These are phyloP conservation scores for Chaetoceros muelleri DNA, from an alignment of 108 stramenopile species.

Conservation along the genomic window DNA sequence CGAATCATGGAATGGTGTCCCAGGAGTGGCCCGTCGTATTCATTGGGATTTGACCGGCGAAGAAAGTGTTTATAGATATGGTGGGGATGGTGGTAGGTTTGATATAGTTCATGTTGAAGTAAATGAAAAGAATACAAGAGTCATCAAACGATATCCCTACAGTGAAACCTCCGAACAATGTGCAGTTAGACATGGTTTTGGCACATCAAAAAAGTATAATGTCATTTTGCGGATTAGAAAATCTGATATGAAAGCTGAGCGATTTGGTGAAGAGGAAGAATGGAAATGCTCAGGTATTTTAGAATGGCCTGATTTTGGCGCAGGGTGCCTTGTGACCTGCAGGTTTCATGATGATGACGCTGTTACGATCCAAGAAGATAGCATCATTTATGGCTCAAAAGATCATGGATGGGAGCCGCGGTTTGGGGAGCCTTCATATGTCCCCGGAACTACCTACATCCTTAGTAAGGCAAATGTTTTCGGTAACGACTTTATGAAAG, in stretches of 20 bases:
- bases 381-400: constrained; percentile 61
- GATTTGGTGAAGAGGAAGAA: constrained; percentile 10
- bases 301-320: constrained; percentile 82
- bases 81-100: constrained; percentile 81
- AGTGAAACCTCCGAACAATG: constrained; percentile 76
- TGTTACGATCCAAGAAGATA: constrained; percentile 43
- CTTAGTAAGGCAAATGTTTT: constrained; percentile 25
- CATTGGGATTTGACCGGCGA: constrained; percentile 72
- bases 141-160: constrained; percentile 52
- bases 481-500: constrained; percentile 3
- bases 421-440: constrained; percentile 74
- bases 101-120: constrained; percentile 76
- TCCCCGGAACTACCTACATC: constrained; percentile 47
- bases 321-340: constrained; percentile 51
- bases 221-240: constrained; percentile 46
- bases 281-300: constrained; percentile 30
- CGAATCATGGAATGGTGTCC: constrained; percentile 66
- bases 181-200: constrained; percentile 78
- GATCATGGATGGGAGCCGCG: constrained; percentile 80
- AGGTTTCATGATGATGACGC: constrained; percentile 45
- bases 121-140: constrained; percentile 60
- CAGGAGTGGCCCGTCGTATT: constrained; percentile 57
- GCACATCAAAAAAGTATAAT: constrained; percentile 31
- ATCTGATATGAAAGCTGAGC: not conserved
- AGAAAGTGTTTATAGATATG: constrained; percentile 76